Evolutionary conservation across 2,329 filamentous ascomycete genomes (phyloP), one percentile per base, ranked within the genome.

Genomic region (Fusarium sp.): DNA sequence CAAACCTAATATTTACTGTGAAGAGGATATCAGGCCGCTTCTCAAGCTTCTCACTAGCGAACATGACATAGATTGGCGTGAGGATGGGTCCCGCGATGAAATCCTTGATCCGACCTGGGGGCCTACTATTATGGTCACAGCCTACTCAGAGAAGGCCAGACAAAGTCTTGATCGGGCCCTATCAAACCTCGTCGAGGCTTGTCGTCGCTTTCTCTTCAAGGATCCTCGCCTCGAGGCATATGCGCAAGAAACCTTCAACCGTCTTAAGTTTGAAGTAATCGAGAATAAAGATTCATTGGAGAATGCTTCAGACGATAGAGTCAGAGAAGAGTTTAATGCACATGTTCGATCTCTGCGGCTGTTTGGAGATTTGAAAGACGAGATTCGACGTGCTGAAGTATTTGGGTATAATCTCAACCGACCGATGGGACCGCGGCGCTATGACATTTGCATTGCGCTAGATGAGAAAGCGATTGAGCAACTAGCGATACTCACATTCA

Each of bases 271-370:
- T n/a, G 34, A 38, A 1, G 16, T 38, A n/a, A 38, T 38, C 10
- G 9, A 38, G 16, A 9, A 38, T 38, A n/a, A 38, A 11, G 32
- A n/a, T 0, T 0, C 0, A 1, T 38, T n/a, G 16, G 32, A n/a
- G 6, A 11, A n/a, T n/a, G 34, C 34, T 0, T 38, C 34, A 7
- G 34, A 38, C 2, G 34, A 38, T 9, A 38, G 34, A n/a, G 6
- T 38, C 9, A 38, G 34, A 38, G 34, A 38, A 2, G 34, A 38
- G 1, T 38, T 38, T 5, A 38, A 38, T n/a, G 34, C 34, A 5
- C 16, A 38, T 38, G 34, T 38, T 4, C 5, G 34, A 38, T 38
- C 9, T n/a, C 32, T 38, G 9, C 32, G 16, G 16, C 5, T 38
- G 10, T 38, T 11, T 6, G 6, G 32, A n/a, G 9, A 38, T 10